Percentiles rank a stretch among this genome's conserved stretches.
Evolutionary conservation across 192 early-diverging fungal species (phyloP).

Genomic region (Pilobolus umbonatus): DNA sequence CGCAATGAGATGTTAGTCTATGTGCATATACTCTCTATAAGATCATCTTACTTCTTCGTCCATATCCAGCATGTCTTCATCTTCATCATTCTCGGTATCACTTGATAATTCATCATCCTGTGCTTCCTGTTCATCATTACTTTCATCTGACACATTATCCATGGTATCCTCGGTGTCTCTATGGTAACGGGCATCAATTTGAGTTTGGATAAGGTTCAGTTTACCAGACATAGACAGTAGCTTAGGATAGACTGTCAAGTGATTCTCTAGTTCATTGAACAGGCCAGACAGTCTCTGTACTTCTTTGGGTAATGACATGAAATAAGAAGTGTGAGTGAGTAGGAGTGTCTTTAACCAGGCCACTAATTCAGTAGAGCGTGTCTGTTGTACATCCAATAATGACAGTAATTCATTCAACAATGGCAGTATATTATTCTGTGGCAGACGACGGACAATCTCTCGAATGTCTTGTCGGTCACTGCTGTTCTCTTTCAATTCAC

Average conservation of each 20-base stretch:
- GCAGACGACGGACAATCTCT: constrained; percentile 44
- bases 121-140: not conserved
- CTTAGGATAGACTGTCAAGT: constrained; percentile 43
- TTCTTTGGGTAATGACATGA: constrained; percentile 50
- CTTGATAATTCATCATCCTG: not conserved
- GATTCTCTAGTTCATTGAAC: constrained; percentile 44
- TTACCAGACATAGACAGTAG: constrained; percentile 45
- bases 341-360: constrained; percentile 49
- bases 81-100: constrained; percentile 3
- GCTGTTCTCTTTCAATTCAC: not conserved
- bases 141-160: constrained; percentile 10
- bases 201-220: constrained; percentile 45
- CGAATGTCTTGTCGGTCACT: constrained; percentile 23
- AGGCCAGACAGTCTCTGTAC: constrained; percentile 43
- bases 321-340: constrained; percentile 43
- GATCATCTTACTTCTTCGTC: constrained; percentile 3
- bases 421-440: constrained; percentile 41
- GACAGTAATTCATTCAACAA: constrained; percentile 41
- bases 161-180: constrained; percentile 18
- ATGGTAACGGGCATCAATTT: constrained; percentile 43
- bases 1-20: too few relatives aligned
- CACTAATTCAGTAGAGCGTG: constrained; percentile 34
- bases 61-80: not conserved
- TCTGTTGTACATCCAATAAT: constrained; percentile 45
- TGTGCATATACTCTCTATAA: too few relatives aligned